Base-by-base conservation (phyloP, 805 yeast species). In the Naumovozyma castellii region DNA sequence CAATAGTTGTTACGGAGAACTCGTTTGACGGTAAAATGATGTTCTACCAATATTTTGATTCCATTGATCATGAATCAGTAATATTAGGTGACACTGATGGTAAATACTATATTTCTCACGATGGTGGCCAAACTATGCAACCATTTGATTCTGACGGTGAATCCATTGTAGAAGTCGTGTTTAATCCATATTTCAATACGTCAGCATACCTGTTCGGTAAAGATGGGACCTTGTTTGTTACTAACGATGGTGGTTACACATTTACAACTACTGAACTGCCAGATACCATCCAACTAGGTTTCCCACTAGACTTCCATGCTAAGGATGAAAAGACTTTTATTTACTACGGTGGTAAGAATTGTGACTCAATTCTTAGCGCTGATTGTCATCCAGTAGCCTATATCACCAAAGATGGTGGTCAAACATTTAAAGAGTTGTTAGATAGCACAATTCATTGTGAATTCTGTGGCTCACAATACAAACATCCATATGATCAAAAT, bases 321-420 rank as follows among this genome's bases (percentile, higher is more conserved):
- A 61, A 61, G 5, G 69, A 76, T 43, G 53, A 72, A 1, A 61
- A 72, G 5, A 70, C 75, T 54, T 75, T 86, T 49, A 78, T 92
- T 29, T 81, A 83, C 71, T 72, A 73, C 48, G 84, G 92, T 3
- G 73, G 73, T 34, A 66, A 69, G 20, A 71, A 72, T 13, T 82
- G 94, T 59, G 72, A 68, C 10, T 51, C 59, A n/a, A 54, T 65
- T 13, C 53, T 57, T 15, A 62, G 61, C 36, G 63, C 69, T 2
- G 61, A 66, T 15, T 88, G 97, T 60, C 66, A 67, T 36, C 56
- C 71, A 1, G 68, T 68, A 5, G 80, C 88, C 0, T 80, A 69
- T 48, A 64, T 75, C 41, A 80, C 95, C 2, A 63, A 59, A 18
- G 77, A 88, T 62, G 75, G 72, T 18, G 98, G 97, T 17, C 50